Evolutionary conservation across 805 yeast genomes (phyloP), one percentile per base, ranked within the genome.

Genomic region (Kuraishia capsulata): DNA sequence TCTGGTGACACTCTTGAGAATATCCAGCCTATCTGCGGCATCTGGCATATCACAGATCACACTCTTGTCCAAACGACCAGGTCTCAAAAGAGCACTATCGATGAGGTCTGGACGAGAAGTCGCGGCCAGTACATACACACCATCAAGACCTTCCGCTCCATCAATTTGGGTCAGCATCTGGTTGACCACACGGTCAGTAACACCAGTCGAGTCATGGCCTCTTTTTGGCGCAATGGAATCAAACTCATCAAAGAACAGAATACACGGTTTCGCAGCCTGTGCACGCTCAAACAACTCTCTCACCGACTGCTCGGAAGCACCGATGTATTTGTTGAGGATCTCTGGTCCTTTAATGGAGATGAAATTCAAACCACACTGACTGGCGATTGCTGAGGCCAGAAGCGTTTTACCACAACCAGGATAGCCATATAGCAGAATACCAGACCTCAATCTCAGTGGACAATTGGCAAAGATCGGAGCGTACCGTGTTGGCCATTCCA

Each of bases 331-430:
- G 63, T 90, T 89, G 49, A 90, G 68, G 35, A 90, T 86, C 55
- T 90, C 97, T 0, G 97, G 97, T 9, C 97, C 97, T 54, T 90
- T 90, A 34, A 90, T 82, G 1, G 95, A 82, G 20, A 90, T 89
- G 54, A 90, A 90, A 51, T 90, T 90, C 42, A 90, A 65, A 0
- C 97, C 97, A 61, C 96, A 88, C 54, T 89, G 92, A 1, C 87
- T 80, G 2, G 96, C 95, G 37, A 90, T 84, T 0, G 97, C 96
- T 40, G 92, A 82, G 0, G 97, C 97, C 30, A 90, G 59, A 44
- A 89, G 65, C 0, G 97, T 90, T 58, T 90, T 90, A 34, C 98
- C 98, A 61, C 98, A 90, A 2, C 98, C 98, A 0, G 98, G 97
- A 54, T 86, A 90, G 0, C 98, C 98, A 57, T 90, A 90, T 11